Percentiles rank a stretch among this genome's conserved stretches.
Evolutionary conservation across 352 stramenopile genomes (phyloP).

Genomic region (Phytophthora pistaciae): DNA sequence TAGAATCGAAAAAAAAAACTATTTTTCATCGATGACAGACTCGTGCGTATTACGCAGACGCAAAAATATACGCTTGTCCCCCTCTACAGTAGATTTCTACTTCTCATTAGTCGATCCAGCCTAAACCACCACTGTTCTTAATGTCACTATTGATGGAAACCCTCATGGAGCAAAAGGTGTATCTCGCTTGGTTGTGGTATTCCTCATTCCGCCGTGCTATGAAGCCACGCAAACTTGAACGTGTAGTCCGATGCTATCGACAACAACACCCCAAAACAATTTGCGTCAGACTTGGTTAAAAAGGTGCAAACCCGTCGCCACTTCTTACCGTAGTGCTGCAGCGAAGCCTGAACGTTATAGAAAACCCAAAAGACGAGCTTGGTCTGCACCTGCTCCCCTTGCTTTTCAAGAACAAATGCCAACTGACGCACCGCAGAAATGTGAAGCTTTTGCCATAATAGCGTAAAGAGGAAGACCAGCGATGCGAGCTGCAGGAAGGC

Average conservation of each 20-base stretch:
- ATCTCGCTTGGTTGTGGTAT: no score
- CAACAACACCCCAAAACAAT: neutral
- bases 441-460: neutral
- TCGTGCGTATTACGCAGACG: no score
- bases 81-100: no score
- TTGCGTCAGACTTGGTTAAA: neutral
- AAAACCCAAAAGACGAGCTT: constrained; percentile 46
- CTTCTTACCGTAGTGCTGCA: neutral
- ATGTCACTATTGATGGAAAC: no score
- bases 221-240: constrained; percentile 41
- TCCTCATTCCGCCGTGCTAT: neutral
- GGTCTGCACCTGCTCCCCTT: constrained; percentile 29
- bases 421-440: constrained; percentile 31
- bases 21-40: no score
- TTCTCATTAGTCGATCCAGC: no score
- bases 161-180: no score
- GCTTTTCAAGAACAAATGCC: constrained; percentile 45
- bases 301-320: neutral
- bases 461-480: neutral
- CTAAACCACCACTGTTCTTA: no score
- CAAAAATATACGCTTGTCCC: no score
- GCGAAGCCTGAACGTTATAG: constrained; percentile 27
- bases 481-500: constrained; percentile 11
- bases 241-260: constrained; percentile 36
- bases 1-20: no score